phyloP scores from a whole-genome alignment of 768 basidiomycete genomes.

The Xerocomellus intermedius region DNA sequence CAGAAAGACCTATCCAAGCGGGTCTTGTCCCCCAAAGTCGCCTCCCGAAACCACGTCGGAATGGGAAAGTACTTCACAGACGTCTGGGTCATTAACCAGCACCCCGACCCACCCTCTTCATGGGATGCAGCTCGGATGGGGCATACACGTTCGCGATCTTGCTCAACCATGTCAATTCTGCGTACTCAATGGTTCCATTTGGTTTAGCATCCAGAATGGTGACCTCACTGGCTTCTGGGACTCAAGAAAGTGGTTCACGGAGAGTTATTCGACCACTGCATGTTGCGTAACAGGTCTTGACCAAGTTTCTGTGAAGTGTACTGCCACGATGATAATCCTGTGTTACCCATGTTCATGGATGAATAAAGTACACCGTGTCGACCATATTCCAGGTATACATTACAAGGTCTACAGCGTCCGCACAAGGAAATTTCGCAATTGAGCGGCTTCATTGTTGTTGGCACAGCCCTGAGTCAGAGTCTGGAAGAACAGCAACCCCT shows the following conservation, averaged over 20 bases:
- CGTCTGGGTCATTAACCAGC: background rate
- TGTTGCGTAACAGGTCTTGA: background rate
- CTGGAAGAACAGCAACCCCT: too few species aligned
- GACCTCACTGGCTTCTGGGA: background rate
- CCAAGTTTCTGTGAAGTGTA: too few species aligned
- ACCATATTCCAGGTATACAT: too few species aligned
- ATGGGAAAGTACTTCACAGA: background rate
- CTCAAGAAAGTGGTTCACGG: background rate
- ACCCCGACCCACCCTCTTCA: background rate
- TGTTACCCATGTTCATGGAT: too few species aligned
- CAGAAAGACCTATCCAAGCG: background rate
- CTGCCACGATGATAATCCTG: too few species aligned
- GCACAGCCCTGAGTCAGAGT: too few species aligned
- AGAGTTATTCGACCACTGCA: background rate
- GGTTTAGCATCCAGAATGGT: background rate
- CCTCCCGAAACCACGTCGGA: background rate
- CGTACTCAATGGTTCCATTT: too few species aligned
- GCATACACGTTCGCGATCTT: background rate
- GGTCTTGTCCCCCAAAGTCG: background rate
- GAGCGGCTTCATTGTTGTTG: too few species aligned
- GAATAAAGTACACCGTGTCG: too few species aligned
- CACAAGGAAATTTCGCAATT: too few species aligned
- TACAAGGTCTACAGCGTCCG: too few species aligned
- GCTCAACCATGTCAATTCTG: background rate
- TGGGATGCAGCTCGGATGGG: background rate